These are phyloP conservation scores for Diplosphaera chodatii DNA, from an alignment of 139 green algal species.

Conservation along the genomic window DNA sequence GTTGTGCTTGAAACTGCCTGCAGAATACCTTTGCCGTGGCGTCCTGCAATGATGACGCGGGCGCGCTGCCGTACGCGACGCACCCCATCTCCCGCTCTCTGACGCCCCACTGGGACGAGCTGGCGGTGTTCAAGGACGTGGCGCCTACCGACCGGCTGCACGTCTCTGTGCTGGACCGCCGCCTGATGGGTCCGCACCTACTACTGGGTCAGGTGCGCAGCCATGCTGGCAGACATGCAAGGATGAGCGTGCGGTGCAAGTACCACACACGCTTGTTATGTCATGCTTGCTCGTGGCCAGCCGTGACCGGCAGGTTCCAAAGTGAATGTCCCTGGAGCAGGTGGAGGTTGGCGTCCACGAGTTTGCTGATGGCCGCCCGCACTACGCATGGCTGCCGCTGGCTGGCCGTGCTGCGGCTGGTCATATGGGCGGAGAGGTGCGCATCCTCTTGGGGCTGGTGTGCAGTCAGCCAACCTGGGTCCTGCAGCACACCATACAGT, in stretches of 20 bases:
- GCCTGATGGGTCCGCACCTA: slow-evolving; percentile 16
- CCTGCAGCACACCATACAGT: no score
- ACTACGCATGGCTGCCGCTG: slow-evolving; percentile 39
- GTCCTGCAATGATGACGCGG: slow-evolving; percentile 6
- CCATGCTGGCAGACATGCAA: no score
- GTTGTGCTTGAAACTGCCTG: not conserved
- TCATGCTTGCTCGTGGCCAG: no score
- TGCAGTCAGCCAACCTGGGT: no score
- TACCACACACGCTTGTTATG: no score
- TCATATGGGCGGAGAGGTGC: not conserved
- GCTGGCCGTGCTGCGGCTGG: not conserved
- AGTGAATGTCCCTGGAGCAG: no score
- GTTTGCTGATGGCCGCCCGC: slow-evolving; percentile 27
- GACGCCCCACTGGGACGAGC: slow-evolving; percentile 29
- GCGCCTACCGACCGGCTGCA: slow-evolving; percentile 14
- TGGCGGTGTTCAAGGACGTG: slow-evolving; percentile 28
- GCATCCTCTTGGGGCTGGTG: no score
- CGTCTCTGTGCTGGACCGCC: slow-evolving; percentile 24
- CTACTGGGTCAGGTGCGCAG: slow-evolving; percentile 29
- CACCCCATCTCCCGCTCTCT: slow-evolving; percentile 2
- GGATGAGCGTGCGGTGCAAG: no score
- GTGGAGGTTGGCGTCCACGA: slow-evolving; percentile 8
- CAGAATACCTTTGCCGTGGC: slow-evolving; percentile 12
- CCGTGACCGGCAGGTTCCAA: no score
- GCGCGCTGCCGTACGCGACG: slow-evolving; percentile 3